Base-by-base conservation (phyloP, 2,329 filamentous ascomycete genomes). In the Botrytis deweyae region DNA sequence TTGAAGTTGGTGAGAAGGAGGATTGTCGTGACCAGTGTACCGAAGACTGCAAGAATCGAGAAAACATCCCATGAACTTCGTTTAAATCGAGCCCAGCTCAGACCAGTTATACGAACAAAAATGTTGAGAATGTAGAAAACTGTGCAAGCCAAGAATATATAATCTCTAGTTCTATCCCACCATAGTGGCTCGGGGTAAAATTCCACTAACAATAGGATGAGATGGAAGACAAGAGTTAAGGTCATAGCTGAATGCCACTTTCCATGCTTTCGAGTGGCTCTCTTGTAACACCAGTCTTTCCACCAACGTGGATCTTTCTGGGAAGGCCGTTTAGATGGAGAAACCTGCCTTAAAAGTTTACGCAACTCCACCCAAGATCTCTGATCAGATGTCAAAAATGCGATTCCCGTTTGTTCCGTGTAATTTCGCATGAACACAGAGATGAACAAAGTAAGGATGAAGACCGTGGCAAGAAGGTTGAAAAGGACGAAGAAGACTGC, bases 391-490 rank as follows among this genome's bases (percentile, higher is more conserved):
- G 96, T 99, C 79, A 99, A 85, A 81, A 95, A 99, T 3, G 96
- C 96, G 62, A 99, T 96, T 1, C 96, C 96, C 0, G 96, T 99
- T 83, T 98, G 95, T 83, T 99, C 96, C 0, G 96, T 99, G 83
- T 99, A 99, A 82, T 98, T 99, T 75, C 96, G 93, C 96, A 99
- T 99, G 82, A 99, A 99, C 75, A 99, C 96, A 73, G 96, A 98
- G 66, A 99, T 97, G 82, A 99, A 99, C 80, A 99, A 86, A 1
- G 96, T 99, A 80, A 99, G 87, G 75, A 99, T 92, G 83, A 99
- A 99, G 76, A 99, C 95, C 0, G 96, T 96, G 46, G 94, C 94
- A 79, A 99, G 87, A 81, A 99, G 88, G 83, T 99, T 99, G 89
- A 98, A 99, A 7, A 95, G 87, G 73, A 99, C 90, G 81, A 99